Evolutionary conservation across 352 stramenopile genomes (phyloP), one percentile per base, ranked within the genome.

Genomic region (Pythium angustatum): DNA sequence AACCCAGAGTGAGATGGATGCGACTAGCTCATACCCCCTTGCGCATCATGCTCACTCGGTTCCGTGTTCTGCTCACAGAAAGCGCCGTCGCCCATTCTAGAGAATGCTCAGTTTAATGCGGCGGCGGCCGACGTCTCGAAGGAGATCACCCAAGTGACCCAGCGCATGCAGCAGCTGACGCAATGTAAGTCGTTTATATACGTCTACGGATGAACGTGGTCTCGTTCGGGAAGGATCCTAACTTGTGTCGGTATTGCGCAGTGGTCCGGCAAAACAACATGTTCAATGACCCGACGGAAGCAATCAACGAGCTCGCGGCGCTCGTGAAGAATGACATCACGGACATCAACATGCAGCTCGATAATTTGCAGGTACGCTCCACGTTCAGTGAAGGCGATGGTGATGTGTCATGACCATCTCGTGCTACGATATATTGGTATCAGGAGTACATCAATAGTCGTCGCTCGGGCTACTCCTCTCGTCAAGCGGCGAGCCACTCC

Each of bases 261-360:
- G 86, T 95, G 54, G 84, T 95, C 33, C 79, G 85, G 34, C 83
- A 95, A 71, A 93, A 91, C 62, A 95, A 91, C 75, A 93, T 95
- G 83, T 95, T 95, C 58, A 93, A 95, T 56, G 86, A 95, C 63
- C 86, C 86, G 24, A 91, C 82, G 0, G 81, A 88, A 60, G 73
- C 83, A 38, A 95, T 95, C 58, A 95, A 95, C 51, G 84, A 90
- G 72, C 69, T 93, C 44, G 84, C 85, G 5, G 76, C 75, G 49
- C 75, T 93, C 4, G 81, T 95, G 43, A 93, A 95, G 77, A 90
- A 92, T 45, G 86, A 95, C 58, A 95, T 95, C 64, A 95, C 84
- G 9, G 73, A 86, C 40, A 94, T 94, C 73, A 92, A 92, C 62
- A 80, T 85, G 57, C 83, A 95, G 70, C 74, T 95, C 41, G 85